Percentiles rank a stretch among this genome's conserved stretches.
Conservation (phyloP, 257 asterid species). For the Avicennia marina region DNA sequence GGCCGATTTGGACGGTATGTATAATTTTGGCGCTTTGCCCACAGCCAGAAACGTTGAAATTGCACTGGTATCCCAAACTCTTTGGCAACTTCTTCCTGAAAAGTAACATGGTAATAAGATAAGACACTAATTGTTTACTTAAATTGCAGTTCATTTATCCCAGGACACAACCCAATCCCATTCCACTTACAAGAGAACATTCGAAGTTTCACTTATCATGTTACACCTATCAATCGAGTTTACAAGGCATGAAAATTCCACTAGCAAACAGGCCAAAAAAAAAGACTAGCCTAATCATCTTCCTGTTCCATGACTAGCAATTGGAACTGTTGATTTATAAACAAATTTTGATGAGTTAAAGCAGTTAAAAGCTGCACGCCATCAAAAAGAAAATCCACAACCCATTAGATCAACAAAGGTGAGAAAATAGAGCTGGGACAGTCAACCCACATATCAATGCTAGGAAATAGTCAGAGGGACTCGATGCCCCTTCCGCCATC, state of each 20-base stretch:
- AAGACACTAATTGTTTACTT: neutral
- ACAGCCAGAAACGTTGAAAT: slow-evolving; percentile 79
- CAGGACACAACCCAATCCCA: slow-evolving; percentile 4
- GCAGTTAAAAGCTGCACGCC: neutral
- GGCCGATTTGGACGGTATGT: slow-evolving; percentile 88
- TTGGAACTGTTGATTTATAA: neutral
- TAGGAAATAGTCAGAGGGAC: no score
- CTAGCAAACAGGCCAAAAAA: neutral
- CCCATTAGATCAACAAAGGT: slow-evolving; percentile 3
- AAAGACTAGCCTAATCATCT: neutral
- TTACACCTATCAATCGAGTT: slow-evolving; percentile 13
- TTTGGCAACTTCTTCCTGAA: slow-evolving; percentile 82
- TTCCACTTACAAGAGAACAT: no score
- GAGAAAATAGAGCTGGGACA: neutral
- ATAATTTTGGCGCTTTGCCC: slow-evolving; percentile 93
- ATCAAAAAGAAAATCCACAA: neutral
- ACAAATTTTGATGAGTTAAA: neutral
- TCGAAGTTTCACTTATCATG: no score
- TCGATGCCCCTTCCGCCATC: slow-evolving; percentile 2
- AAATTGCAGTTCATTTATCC: neutral
- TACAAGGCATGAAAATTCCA: neutral
- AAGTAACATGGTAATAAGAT: slow-evolving; percentile 17
- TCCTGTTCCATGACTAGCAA: slow-evolving; percentile 2
- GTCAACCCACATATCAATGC: slow-evolving; percentile 12
- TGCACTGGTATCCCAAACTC: slow-evolving; percentile 79